Evolutionary conservation across 495 filamentous ascomycete genomes (phyloP), one percentile per base, ranked within the genome.

Genomic region (Aspergillus sclerotioniger): DNA sequence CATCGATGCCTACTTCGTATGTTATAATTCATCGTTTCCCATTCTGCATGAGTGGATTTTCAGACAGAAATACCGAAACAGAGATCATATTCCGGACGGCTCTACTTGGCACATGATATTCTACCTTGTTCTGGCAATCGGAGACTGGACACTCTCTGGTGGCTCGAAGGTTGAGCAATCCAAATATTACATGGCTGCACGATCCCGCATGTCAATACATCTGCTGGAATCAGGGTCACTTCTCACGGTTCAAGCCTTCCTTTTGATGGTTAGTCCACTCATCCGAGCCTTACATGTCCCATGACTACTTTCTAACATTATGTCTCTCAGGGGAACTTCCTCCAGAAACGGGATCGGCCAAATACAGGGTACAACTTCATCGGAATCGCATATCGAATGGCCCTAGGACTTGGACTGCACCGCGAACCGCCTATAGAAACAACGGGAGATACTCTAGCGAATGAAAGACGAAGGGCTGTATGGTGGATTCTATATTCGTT

Each of bases 391-490:
- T 67, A 73, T 33, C 59, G 73, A 8, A 77, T 79, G 72, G 76
- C 73, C 1, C 67, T 80, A 7, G 75, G 77, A 0, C 56, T 80
- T 16, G 77, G 77, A 0, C 67, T 80, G 10, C 76, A 80, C 60
- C 69, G 74, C 6, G 76, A 77, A 28, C 52, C 51, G 0, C 44
- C 59, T 15, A n/a, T 45, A 1, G 58, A 12, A 35, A 6, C 32
- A 10, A 55, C 4, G 28, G 10, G 9, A 2, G 56, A 69, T 41
- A 57, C 57, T 4, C 33, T 65, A 10, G 25, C 44, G 15, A 51
- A 66, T 33, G 61, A 66, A 49, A 41, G 63, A 35, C 32, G 61
- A 25, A 51, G 66, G 32, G 59, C 54, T 0, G 32, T 68, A 2
- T 68, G 62, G 53, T 69, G 67, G 67, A 60, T 61, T 7, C 56